These are phyloP conservation scores for Phytophthora citrophthora DNA, from an alignment of 352 stramenopile genomes.

Conservation along the genomic window DNA sequence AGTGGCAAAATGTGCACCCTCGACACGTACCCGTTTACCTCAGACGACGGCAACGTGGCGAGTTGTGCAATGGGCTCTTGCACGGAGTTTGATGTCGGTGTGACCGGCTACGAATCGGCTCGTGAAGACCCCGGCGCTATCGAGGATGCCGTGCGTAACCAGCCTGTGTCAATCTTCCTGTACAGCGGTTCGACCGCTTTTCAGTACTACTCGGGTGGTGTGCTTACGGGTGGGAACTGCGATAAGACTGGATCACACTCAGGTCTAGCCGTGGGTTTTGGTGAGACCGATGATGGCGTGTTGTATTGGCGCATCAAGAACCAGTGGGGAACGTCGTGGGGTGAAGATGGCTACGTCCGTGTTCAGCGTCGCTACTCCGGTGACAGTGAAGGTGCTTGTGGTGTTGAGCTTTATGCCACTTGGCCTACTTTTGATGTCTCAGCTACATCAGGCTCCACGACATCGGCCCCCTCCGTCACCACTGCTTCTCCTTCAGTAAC, in stretches of 20 bases:
- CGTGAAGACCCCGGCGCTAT: conserved; percentile 43
- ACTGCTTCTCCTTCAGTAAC: conserved; percentile 14
- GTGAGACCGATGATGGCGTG: conserved; percentile 50
- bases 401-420: conserved; percentile 60
- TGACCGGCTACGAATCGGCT: conserved; percentile 56
- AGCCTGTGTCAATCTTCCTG: conserved; percentile 65
- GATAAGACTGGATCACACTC: conserved; percentile 65
- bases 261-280: conserved; percentile 67
- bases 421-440: conserved; percentile 57
- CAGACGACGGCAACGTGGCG: conserved; percentile 38
- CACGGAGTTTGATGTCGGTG: conserved; percentile 50
- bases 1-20: conserved; percentile 61
- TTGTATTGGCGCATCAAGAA: conserved; percentile 77
- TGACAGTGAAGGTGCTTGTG: conserved; percentile 59
- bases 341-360: conserved; percentile 71
- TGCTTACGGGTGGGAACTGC: conserved; percentile 64
- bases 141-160: conserved; percentile 53
- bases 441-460: conserved; percentile 7
- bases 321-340: conserved; percentile 73
- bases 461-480: conserved; percentile 9
- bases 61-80: conserved; percentile 45
- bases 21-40: conserved; percentile 59
- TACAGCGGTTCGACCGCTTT: conserved; percentile 68
- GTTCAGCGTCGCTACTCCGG: conserved; percentile 58
- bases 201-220: conserved; percentile 67